Conservation (phyloP, 768 basidiomycete species). For the Asterophora lycoperdoides region DNA sequence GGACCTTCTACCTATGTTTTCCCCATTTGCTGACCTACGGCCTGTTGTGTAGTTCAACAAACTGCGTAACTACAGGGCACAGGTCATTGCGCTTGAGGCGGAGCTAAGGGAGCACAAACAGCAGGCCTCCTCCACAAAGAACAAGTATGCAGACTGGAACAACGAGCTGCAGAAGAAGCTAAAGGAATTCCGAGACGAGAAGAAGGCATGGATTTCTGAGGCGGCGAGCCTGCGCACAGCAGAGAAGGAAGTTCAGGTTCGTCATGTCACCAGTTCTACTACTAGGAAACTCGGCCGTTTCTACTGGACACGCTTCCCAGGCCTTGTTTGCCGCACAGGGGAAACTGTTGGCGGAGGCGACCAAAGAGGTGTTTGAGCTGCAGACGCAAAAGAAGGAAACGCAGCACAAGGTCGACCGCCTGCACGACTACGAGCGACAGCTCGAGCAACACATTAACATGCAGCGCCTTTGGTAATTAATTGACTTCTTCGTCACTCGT, state of each 20-base stretch:
- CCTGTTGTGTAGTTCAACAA: slow-evolving; percentile 62
- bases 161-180: slow-evolving; percentile 74
- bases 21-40: neutral
- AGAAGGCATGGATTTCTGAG: slow-evolving; percentile 70
- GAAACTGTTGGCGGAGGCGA: slow-evolving; percentile 63
- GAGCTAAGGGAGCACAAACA: slow-evolving; percentile 71
- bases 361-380: slow-evolving; percentile 64
- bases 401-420: slow-evolving; percentile 74
- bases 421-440: slow-evolving; percentile 82
- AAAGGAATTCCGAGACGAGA: slow-evolving; percentile 72
- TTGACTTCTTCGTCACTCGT: neutral
- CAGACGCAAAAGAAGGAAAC: slow-evolving; percentile 74
- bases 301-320: slow-evolving; percentile 29
- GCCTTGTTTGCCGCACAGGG: slow-evolving; percentile 66
- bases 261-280: slow-evolving; percentile 2
- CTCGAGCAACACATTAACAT: slow-evolving; percentile 78
- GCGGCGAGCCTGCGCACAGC: slow-evolving; percentile 63
- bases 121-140: slow-evolving; percentile 68
- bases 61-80: slow-evolving; percentile 68
- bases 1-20: neutral
- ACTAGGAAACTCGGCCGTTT: too few relatives aligned
- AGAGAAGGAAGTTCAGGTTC: slow-evolving; percentile 66
- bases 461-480: slow-evolving; percentile 69
- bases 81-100: slow-evolving; percentile 61
- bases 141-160: slow-evolving; percentile 83